Conservation (phyloP, 106 monocot species). For the Acanthochlamys bracteata region DNA sequence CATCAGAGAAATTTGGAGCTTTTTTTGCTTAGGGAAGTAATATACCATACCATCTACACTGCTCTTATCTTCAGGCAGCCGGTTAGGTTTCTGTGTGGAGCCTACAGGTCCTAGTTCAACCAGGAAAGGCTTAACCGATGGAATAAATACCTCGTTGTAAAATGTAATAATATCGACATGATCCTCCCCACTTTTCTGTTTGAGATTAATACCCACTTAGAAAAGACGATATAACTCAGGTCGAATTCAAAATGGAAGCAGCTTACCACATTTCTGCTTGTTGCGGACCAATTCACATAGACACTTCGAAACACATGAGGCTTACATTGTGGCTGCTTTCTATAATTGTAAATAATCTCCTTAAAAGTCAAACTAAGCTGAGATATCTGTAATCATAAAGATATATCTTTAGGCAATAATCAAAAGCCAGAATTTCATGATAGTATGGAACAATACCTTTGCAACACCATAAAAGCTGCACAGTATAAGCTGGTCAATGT, state of each 20-base stretch:
- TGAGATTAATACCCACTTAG: slow-evolving; percentile 4
- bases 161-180: slow-evolving; percentile 93
- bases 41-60: slow-evolving; percentile 39
- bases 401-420: not conserved
- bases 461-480: slow-evolving; percentile 93
- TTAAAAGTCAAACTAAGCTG: slow-evolving; percentile 74
- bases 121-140: slow-evolving; percentile 81
- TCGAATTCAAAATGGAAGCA: slow-evolving; percentile 9
- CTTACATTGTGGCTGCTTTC: slow-evolving; percentile 90
- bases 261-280: slow-evolving; percentile 58
- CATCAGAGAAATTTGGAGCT: not conserved
- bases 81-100: slow-evolving; percentile 23
- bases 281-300: slow-evolving; percentile 65
- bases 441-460: slow-evolving; percentile 34
- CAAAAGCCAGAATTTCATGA: not conserved
- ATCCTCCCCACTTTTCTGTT: slow-evolving; percentile 80
- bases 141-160: slow-evolving; percentile 92
- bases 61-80: slow-evolving; percentile 38
- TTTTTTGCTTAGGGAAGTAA: not conserved
- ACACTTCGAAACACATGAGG: slow-evolving; percentile 94
- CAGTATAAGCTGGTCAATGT: slow-evolving; percentile 90
- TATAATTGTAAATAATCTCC: slow-evolving; percentile 89
- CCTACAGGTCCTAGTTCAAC: slow-evolving; percentile 57
- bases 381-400: slow-evolving; percentile 56
- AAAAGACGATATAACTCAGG: not conserved